Evolutionary conservation across 768 basidiomycete genomes (phyloP), one percentile per base, ranked within the genome.

Genomic region (Nidula microcarpa): DNA sequence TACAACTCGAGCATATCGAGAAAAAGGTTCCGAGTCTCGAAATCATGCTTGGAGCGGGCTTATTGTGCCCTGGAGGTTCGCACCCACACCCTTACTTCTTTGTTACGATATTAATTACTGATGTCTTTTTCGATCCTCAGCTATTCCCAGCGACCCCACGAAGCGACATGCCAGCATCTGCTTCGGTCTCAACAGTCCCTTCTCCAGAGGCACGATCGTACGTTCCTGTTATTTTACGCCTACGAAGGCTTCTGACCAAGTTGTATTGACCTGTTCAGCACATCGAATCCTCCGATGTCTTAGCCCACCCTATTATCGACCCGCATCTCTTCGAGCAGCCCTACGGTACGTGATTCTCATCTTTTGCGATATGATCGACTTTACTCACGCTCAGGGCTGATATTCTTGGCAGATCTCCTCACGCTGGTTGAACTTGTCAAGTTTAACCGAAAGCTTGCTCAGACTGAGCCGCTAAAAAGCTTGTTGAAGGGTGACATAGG

Each of bases 121-220:
- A 23, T 23, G 23, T 23, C 23, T 23, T 23, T 23, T 23, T 23
- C 23, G 23, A 23, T 23, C 23, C 23, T 23, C 23, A 23, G 23
- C 23, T 23, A 3, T 23, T 23, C 23, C 23, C 23, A 23, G 23
- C 3, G 23, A 23, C 23, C 23, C 23, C 2, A 23, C 23, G 3
- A 23, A 23, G 23, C 23, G 23, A 23, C 23, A 23, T 23, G 23
- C 23, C 23, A 23, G 23, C 23, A 23, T 23, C 23, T 23, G 23
- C 23, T 23, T 23, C 23, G 23, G 23, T 23, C 56, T 70, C n/a
- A 76, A 77, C 51, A 75, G 82, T 47, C 68, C 69, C 1, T 71
- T 79, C 39, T 78, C 76, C 8, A 64, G 79, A 10, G 81, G 82
- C 1, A 70, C 75, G 0, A 75, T 83, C 53, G 79, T 79, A 48